Percentiles rank a stretch among this genome's conserved stretches.
Evolutionary conservation across 495 filamentous ascomycete genomes (phyloP).

Genomic region (Aspergillus kassunensis): DNA sequence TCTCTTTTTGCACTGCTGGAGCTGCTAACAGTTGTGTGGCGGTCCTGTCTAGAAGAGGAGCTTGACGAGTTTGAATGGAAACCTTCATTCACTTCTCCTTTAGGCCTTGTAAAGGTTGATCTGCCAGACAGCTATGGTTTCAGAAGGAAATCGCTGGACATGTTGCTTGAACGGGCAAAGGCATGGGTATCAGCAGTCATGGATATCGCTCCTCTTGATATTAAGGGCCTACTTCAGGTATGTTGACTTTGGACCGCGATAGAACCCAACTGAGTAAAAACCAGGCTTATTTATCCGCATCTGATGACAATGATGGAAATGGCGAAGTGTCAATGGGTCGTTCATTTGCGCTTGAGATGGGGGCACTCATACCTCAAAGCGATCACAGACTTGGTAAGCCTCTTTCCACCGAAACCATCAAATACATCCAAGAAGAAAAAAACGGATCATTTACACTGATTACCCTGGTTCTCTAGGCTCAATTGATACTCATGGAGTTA

Average conservation of each 20-base stretch:
- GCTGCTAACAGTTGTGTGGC: slow-evolving; percentile 89
- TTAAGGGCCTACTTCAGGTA: slow-evolving; percentile 83
- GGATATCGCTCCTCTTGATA: slow-evolving; percentile 84
- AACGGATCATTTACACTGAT: background rate
- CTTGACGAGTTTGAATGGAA: slow-evolving; percentile 89
- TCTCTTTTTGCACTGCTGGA: slow-evolving; percentile 91
- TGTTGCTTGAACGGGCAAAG: slow-evolving; percentile 72
- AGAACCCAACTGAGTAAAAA: slow-evolving; percentile 10
- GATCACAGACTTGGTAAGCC: slow-evolving; percentile 71
- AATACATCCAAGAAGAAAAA: background rate
- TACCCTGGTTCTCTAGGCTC: slow-evolving; percentile 36
- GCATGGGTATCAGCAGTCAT: slow-evolving; percentile 75
- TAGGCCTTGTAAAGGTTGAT: slow-evolving; percentile 75
- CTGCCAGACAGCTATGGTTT: slow-evolving; percentile 85
- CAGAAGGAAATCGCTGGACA: slow-evolving; percentile 70
- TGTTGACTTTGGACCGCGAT: background rate
- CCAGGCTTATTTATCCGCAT: slow-evolving; percentile 87
- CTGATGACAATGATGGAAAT: slow-evolving; percentile 79
- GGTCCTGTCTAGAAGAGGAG: slow-evolving; percentile 87
- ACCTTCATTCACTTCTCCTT: slow-evolving; percentile 68
- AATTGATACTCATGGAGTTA: slow-evolving; percentile 66
- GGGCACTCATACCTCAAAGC: slow-evolving; percentile 76
- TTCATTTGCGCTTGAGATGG: slow-evolving; percentile 93
- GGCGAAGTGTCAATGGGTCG: slow-evolving; percentile 90
- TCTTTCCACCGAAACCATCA: background rate